Evolutionary conservation across 257 asterid species (phyloP).

Genomic region (Orobanche coerulescens): DNA sequence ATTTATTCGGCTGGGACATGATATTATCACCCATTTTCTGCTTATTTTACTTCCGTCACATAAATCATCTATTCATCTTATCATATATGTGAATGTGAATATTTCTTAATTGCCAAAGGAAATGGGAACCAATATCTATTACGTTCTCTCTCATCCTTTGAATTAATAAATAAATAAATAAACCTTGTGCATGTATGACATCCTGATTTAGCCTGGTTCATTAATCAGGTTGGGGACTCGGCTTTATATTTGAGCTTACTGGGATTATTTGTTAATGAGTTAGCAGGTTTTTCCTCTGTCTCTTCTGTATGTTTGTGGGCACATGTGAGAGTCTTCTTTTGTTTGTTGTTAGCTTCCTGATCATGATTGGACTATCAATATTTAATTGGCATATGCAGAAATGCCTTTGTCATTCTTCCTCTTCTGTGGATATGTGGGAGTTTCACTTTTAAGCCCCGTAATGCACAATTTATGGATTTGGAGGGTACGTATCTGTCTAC

Average conservation of each 20-base stretch:
- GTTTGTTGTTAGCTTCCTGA: slow-evolving; percentile 15
- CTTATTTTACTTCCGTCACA: background rate
- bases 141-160: background rate
- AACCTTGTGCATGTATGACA: background rate
- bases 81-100: background rate
- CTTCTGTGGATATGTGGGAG: slow-evolving; percentile 84
- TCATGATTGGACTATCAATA: slow-evolving; percentile 19
- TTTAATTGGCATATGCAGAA: slow-evolving; percentile 44
- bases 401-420: slow-evolving; percentile 88
- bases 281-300: slow-evolving; percentile 48
- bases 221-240: slow-evolving; percentile 83
- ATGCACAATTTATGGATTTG: slow-evolving; percentile 99
- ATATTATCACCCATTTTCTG: background rate
- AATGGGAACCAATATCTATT: background rate
- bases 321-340: background rate
- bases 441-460: slow-evolving; percentile 87
- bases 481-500: slow-evolving; percentile 63
- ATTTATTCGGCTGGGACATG: slow-evolving; percentile 5
- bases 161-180: no score
- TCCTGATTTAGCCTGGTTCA: slow-evolving; percentile 14
- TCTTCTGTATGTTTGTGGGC: background rate
- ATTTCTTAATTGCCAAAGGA: background rate
- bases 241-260: slow-evolving; percentile 85
- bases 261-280: slow-evolving; percentile 72
- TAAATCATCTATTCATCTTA: slow-evolving; percentile 5